Percentiles rank a stretch among this genome's conserved stretches.
phyloP scores from a whole-genome alignment of 768 basidiomycete species.

The Trametes punicea region DNA sequence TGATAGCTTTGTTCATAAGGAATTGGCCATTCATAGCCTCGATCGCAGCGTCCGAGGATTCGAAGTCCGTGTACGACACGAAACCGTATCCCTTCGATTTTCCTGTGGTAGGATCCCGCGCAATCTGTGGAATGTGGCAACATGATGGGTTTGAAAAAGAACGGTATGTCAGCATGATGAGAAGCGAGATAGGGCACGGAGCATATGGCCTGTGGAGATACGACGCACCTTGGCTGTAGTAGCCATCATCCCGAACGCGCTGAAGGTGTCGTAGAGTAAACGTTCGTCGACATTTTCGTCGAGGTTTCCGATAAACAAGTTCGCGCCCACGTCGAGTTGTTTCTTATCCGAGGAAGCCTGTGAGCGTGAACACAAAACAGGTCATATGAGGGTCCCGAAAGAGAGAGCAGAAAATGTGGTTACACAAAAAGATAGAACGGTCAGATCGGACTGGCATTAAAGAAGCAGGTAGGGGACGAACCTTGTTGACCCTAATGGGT shows the following conservation, averaged over 20 bases:
- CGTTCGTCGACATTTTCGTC: slow-evolving; percentile 96
- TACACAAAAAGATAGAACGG: not conserved
- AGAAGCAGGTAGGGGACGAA: slow-evolving; percentile 36
- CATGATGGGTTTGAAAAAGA: slow-evolving; percentile 8
- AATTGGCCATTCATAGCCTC: slow-evolving; percentile 98
- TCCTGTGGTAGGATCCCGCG: slow-evolving; percentile 81
- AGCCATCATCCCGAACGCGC: slow-evolving; percentile 90
- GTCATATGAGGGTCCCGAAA: slow-evolving; percentile 11
- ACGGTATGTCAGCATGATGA: not conserved
- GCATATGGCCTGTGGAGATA: slow-evolving; percentile 8
- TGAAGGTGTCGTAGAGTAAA: slow-evolving; percentile 91
- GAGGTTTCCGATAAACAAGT: slow-evolving; percentile 93
- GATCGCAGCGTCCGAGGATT: slow-evolving; percentile 92
- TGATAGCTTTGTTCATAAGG: slow-evolving; percentile 97
- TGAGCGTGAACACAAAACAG: slow-evolving; percentile 3
- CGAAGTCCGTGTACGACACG: slow-evolving; percentile 96
- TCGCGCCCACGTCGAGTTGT: slow-evolving; percentile 96
- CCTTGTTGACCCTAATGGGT: slow-evolving; percentile 98
- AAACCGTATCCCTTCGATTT: slow-evolving; percentile 97
- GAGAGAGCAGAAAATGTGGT: slow-evolving; percentile 7
- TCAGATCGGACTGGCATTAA: too few relatives aligned
- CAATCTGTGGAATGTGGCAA: slow-evolving; percentile 54
- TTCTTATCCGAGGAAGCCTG: slow-evolving; percentile 98
- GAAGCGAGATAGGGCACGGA: slow-evolving; percentile 1
- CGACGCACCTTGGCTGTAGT: slow-evolving; percentile 78